These are phyloP conservation scores for Austroboletus novae-zelandiae DNA, from an alignment of 1,284 basidiomycete genomes.

Conservation along the genomic window DNA sequence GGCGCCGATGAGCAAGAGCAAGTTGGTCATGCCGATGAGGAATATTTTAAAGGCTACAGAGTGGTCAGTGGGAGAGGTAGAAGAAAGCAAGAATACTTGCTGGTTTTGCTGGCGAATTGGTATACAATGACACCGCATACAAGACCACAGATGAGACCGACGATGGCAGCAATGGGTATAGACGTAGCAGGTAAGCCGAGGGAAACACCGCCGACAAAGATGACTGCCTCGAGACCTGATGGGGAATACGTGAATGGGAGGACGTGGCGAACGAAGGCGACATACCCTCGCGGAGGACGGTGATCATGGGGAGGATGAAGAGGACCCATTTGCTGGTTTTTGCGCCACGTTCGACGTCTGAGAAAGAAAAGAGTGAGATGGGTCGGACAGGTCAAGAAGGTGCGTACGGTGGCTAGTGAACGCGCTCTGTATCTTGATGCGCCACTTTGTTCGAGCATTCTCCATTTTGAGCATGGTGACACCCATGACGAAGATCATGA, in stretches of 20 bases:
- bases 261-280: not conserved
- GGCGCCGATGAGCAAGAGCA: conserved; percentile 88
- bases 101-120: conserved; percentile 68
- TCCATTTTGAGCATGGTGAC: conserved; percentile 76
- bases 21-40: conserved; percentile 85
- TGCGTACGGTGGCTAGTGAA: conserved; percentile 60
- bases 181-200: conserved; percentile 77
- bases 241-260: not conserved
- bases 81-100: conserved; percentile 40
- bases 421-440: conserved; percentile 78
- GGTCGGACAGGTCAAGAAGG: not conserved
- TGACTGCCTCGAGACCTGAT: conserved; percentile 79
- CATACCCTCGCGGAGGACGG: conserved; percentile 85
- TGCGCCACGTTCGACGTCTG: conserved; percentile 41
- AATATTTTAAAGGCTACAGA: conserved; percentile 69
- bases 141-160: conserved; percentile 76
- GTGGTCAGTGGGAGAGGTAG: not conserved
- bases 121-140: conserved; percentile 71
- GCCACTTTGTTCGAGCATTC: conserved; percentile 83
- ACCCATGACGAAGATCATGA: conserved; percentile 85
- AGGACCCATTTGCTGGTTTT: conserved; percentile 77
- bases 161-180: conserved; percentile 87
- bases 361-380: not conserved
- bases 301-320: conserved; percentile 86
- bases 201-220: conserved; percentile 92